phyloP scores from a whole-genome alignment of 768 basidiomycete species.

The Tricholomella constricta region DNA sequence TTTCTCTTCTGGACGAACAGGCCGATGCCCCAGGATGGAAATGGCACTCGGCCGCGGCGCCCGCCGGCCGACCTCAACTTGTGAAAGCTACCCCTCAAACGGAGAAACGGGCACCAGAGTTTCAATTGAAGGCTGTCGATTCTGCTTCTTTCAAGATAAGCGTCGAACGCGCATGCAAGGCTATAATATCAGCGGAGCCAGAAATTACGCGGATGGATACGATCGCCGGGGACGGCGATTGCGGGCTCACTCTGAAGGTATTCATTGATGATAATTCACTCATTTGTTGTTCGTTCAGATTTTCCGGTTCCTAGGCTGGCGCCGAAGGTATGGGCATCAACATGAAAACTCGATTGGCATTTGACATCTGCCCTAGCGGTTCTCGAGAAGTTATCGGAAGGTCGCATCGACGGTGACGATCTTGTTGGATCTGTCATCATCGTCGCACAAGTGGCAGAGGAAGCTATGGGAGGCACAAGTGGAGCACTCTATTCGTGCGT shows the following conservation, averaged over 20 bases:
- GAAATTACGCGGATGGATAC: slow-evolving; percentile 92
- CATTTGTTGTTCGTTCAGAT: not conserved
- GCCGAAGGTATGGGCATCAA: slow-evolving; percentile 52
- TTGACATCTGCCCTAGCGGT: slow-evolving; percentile 46
- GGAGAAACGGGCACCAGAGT: slow-evolving; percentile 8
- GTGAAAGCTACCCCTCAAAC: slow-evolving; percentile 14
- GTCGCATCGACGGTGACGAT: slow-evolving; percentile 61
- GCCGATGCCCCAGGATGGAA: slow-evolving; percentile 83
- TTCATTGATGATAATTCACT: not conserved
- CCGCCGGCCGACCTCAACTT: slow-evolving; percentile 27
- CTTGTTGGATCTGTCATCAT: slow-evolving; percentile 64
- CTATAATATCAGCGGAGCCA: slow-evolving; percentile 75
- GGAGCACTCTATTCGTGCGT: slow-evolving; percentile 90
- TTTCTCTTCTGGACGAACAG: slow-evolving; percentile 70
- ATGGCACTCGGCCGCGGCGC: slow-evolving; percentile 59
- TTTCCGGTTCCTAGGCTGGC: slow-evolving; percentile 50
- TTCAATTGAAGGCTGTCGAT: slow-evolving; percentile 37
- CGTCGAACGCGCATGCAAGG: slow-evolving; percentile 61
- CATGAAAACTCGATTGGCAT: not conserved
- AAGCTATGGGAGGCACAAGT: slow-evolving; percentile 89
- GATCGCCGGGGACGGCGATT: slow-evolving; percentile 87
- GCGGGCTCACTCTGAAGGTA: slow-evolving; percentile 55
- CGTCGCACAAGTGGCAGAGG: slow-evolving; percentile 76
- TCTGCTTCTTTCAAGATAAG: slow-evolving; percentile 51
- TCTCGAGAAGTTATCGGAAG: slow-evolving; percentile 55